Evolutionary conservation across 169 alveolate species (phyloP), one percentile per base, ranked within the genome.

Genomic region (Plasmodium cynomolgi): DNA sequence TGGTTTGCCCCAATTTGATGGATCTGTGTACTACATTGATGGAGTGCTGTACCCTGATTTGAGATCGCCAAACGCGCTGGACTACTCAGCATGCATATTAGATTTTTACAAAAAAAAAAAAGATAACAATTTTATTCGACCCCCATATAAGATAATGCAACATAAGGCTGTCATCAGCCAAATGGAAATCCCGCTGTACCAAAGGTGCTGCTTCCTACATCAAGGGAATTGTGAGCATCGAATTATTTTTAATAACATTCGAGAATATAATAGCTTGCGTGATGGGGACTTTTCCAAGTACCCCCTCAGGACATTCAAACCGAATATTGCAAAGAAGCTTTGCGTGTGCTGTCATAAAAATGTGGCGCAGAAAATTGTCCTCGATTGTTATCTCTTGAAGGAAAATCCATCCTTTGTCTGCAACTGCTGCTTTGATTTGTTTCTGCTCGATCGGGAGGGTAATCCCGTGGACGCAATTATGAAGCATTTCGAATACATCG

Each of bases 201-300:
- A 75, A 31, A 96, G 92, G n/a, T 97, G 98, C 5, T 95, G 95
- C 72, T 93, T 95, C 68, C 84, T 97, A 6, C 98, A 97, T 83
- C 96, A 97, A 75, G 98, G 98, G 11, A 98, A 97, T 86, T 97
- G 98, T 80, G 98, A 97, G 62, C 98, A 97, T 88, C 73, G 98
- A 75, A 56, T 97, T 37, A 92, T 97, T 84, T 93, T 97, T 44
- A 96, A 97, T 20, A 93, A 95, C 47, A 82, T 97, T 23, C 83
- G 98, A 33, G 75, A 85, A 33, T 82, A 91, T 58, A 81, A 91
- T 47, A 81, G 39, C 7, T 81, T 81, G 33, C 73, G 95, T 26
- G 95, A 91, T 81, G 41, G 72, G 79, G 85, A 91, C 11, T 96
- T 91, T 93, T 94, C 94, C 56, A 96, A 83, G 37, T 97, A 97